Conservation (phyloP, 129 eudicot genomes). For the Solidago caesia region DNA sequence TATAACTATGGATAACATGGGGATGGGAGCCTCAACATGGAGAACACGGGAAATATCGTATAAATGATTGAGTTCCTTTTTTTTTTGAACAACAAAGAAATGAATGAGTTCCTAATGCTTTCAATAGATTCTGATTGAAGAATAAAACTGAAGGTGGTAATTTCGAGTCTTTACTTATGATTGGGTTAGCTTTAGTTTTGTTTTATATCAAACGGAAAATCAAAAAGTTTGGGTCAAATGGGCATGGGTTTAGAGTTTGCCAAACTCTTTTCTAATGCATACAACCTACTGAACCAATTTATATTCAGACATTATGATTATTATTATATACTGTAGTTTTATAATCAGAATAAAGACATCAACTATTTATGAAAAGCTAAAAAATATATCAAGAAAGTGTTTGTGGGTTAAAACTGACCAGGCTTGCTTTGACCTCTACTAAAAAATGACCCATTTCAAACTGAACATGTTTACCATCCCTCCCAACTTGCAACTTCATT, state of each 20-base stretch:
- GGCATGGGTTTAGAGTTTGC: background rate
- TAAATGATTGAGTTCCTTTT: background rate
- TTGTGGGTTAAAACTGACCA: background rate
- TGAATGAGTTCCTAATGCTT: background rate
- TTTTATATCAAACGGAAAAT: background rate
- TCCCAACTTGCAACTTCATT: background rate
- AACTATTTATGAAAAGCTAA: background rate
- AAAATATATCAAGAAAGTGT: background rate
- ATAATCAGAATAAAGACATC: background rate
- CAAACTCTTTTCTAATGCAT: background rate
- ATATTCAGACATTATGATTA: background rate
- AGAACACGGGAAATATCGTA: background rate
- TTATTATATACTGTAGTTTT: background rate
- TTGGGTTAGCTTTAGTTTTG: background rate
- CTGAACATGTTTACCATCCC: background rate
- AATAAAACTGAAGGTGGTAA: background rate
- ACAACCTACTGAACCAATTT: background rate
- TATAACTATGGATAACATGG: conserved; percentile 3
- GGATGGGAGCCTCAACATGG: background rate
- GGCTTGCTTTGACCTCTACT: background rate
- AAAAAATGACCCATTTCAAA: background rate
- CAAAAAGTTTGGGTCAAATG: background rate
- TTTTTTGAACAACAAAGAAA: background rate
- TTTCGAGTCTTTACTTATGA: background rate
- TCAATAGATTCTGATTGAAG: background rate